Base-by-base conservation (phyloP, 257 asterid genomes). In the Sherardia arvensis region DNA sequence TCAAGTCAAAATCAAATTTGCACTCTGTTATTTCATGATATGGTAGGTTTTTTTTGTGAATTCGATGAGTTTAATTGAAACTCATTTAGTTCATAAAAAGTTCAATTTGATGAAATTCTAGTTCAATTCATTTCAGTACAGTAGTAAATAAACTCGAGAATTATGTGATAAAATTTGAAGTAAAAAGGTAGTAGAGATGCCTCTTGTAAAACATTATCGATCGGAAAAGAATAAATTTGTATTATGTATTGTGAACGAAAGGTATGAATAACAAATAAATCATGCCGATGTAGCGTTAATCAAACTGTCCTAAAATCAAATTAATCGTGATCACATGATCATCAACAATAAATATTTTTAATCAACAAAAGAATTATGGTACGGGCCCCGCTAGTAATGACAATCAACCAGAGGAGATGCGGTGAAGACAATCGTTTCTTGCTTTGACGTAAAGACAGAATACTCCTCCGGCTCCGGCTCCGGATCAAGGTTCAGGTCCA, bases 401-500 rank as follows among this genome's bases (percentile, higher is more conserved):
- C 98, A 91, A 73, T 91, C 87, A 59, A 88, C 85, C 77, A 91
- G 73, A 38, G 96, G 76, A 43, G 98, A 78, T 18, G 95, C 77
- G 27, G 93, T 78, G 67, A 86, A 85, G 63, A 86, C 90, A 22
- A 80, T 76, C 61, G 78, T 88, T 84, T 85, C 95, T 72, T 83
- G 83, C 32, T 87, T 85, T 8, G 85, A n/a, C 12, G 81, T 70
- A 70, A 78, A 84, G 8, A 22, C 54, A 40, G 26, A 61, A 49
- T 86, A 81, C 20, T 83, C 94, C 33, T 83, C 96, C 27, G 95
- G 84, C 22, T 83, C 96, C 28, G 96, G 85, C 12, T 64, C 68
- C 1, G 97, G 98, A 17, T 43, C 51, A 43, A 89, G 94, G 61
- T 92, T 92, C 8, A 92, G 97, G 78, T 92, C 98, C 26, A 92